Percentiles rank a stretch among this genome's conserved stretches.
phyloP scores from a whole-genome alignment of 352 stramenopile genomes.

The Pythium oligandrum region DNA sequence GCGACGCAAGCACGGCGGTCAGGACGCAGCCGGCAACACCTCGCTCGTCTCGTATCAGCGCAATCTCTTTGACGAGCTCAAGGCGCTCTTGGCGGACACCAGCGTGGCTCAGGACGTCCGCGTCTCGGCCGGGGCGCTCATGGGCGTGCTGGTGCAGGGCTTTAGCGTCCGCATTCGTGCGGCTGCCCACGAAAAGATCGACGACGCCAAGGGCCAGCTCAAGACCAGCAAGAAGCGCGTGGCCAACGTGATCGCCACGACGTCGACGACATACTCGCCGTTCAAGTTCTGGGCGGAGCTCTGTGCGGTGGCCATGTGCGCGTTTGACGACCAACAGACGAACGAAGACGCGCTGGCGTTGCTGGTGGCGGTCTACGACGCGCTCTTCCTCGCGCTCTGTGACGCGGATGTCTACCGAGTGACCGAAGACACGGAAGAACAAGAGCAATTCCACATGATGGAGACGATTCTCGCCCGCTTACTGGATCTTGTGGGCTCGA shows the following conservation, averaged over 20 bases:
- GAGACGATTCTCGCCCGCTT: slow-evolving; percentile 67
- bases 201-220: slow-evolving; percentile 60
- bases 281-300: slow-evolving; percentile 88
- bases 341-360: slow-evolving; percentile 18
- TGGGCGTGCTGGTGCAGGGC: slow-evolving; percentile 55
- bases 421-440: slow-evolving; percentile 80
- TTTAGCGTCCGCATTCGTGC: slow-evolving; percentile 59
- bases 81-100: slow-evolving; percentile 43
- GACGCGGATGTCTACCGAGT: slow-evolving; percentile 77
- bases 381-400: slow-evolving; percentile 63
- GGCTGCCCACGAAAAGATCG: slow-evolving; percentile 58
- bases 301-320: slow-evolving; percentile 49
- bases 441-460: slow-evolving; percentile 77
- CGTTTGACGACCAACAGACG: slow-evolving; percentile 25
- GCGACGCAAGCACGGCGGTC: slow-evolving; percentile 9
- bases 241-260: slow-evolving; percentile 68
- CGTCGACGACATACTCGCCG: slow-evolving; percentile 68
- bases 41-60: slow-evolving; percentile 74
- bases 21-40: slow-evolving; percentile 8
- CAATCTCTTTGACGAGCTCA: slow-evolving; percentile 72
- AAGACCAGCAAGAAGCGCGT: slow-evolving; percentile 76
- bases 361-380: slow-evolving; percentile 44
- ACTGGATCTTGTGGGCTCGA: slow-evolving; percentile 19
- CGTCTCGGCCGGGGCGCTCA: slow-evolving; percentile 45
- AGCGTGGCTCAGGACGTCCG: slow-evolving; percentile 28